These are phyloP conservation scores for Populus deltoides DNA, from an alignment of 345 rosid genomes.

Conservation along the genomic window DNA sequence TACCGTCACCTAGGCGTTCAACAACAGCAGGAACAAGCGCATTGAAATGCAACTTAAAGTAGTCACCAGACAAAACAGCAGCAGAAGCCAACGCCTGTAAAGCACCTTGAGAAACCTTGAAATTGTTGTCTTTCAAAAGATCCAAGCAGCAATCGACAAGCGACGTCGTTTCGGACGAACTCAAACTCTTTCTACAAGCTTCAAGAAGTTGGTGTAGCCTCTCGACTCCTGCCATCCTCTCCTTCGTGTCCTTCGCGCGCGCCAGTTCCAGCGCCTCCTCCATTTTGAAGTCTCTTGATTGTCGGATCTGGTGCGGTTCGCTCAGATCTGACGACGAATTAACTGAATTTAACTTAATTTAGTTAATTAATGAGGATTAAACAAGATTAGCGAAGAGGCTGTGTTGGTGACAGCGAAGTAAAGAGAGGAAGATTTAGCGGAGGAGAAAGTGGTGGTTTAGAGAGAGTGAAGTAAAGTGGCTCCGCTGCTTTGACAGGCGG, in stretches of 20 bases:
- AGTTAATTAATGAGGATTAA: background rate
- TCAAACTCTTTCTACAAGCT: conserved; percentile 72
- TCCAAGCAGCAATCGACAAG: conserved; percentile 93
- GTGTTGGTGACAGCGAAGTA: background rate
- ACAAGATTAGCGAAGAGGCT: background rate
- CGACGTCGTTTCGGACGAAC: conserved; percentile 68
- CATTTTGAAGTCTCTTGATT: conserved; percentile 32
- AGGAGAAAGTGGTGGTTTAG: background rate
- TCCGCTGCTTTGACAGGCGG: background rate
- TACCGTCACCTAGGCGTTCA: conserved; percentile 82
- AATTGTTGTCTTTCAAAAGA: conserved; percentile 94
- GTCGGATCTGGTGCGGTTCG: conserved; percentile 15
- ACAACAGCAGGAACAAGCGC: conserved; percentile 93
- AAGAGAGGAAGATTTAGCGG: background rate
- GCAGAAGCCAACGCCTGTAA: conserved; percentile 97
- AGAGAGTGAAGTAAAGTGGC: background rate
- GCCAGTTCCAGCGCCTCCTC: conserved; percentile 97
- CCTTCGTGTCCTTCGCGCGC: conserved; percentile 97
- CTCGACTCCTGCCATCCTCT: conserved; percentile 99
- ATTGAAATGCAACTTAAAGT: conserved; percentile 87
- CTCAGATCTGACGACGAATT: conserved; percentile 41
- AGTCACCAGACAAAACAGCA: conserved; percentile 92
- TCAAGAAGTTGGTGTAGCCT: conserved; percentile 84
- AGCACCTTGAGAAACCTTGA: conserved; percentile 89
- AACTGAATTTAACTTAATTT: too few species aligned